These are phyloP conservation scores for Lumnitzera littorea DNA, from an alignment of 345 rosid genomes.

Conservation along the genomic window DNA sequence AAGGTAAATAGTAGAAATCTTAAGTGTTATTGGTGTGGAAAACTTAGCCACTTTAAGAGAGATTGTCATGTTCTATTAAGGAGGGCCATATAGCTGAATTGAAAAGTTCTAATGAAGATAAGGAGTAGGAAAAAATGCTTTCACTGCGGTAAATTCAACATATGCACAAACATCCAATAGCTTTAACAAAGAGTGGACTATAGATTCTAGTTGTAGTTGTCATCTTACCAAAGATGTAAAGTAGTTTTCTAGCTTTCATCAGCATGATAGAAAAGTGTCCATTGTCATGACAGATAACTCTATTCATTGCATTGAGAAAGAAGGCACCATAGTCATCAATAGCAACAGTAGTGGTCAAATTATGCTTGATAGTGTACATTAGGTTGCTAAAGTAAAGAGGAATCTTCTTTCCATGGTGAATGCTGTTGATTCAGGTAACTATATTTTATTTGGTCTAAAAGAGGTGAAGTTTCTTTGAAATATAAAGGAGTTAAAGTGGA, in stretches of 20 bases:
- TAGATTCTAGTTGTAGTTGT: slow-evolving; percentile 15
- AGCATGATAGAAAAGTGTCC: slow-evolving; percentile 6
- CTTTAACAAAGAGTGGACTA: slow-evolving; percentile 4
- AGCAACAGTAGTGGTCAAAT: background rate
- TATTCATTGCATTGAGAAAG: slow-evolving; percentile 6
- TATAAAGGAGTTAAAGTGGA: slow-evolving; percentile 9
- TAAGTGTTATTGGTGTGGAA: background rate
- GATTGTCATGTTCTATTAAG: slow-evolving; percentile 6
- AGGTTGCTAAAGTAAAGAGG: slow-evolving; percentile 8
- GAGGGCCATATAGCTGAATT: background rate
- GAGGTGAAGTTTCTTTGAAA: slow-evolving; percentile 15
- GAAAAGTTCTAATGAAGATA: background rate
- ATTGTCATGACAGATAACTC: slow-evolving; percentile 2
- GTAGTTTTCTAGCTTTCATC: slow-evolving; percentile 3
- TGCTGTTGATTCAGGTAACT: slow-evolving; percentile 4
- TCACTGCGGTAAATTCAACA: too few relatives aligned
- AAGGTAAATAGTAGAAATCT: too few relatives aligned
- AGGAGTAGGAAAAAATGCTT: background rate
- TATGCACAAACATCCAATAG: background rate
- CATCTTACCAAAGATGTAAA: slow-evolving; percentile 10
- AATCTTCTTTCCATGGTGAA: slow-evolving; percentile 7
- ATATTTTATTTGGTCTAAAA: slow-evolving; percentile 8
- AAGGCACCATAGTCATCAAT: slow-evolving; percentile 8
- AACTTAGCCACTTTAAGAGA: slow-evolving; percentile 1
- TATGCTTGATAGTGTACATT: slow-evolving; percentile 8